Evolutionary conservation across 1,139 yeast species (phyloP), one percentile per base, ranked within the genome.

Genomic region (Kodamaea suecica): DNA sequence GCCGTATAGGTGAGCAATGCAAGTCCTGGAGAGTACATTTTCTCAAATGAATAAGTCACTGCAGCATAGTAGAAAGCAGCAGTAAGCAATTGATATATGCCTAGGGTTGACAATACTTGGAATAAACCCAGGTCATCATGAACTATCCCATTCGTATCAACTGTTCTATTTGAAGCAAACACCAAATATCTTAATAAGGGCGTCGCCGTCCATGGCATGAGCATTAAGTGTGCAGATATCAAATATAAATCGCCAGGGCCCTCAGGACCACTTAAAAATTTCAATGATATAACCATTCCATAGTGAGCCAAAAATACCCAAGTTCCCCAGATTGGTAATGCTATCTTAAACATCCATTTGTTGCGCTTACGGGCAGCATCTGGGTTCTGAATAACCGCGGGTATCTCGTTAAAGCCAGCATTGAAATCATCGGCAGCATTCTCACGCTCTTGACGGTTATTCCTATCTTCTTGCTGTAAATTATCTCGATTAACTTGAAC

Each of bases 201-300:
- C 2, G 25, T 29, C 10, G 30, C 13, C 7, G 37, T 39, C 31
- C 30, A 32, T 9, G 40, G 38, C 15, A 29, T 15, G n/a, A 30
- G 13, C 4, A 15, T 33, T 7, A 25, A 5, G 28, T 25, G 28
- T 11, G 28, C 10, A 5, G 14, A 11, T 25, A 17, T 17, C 4
- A 25, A 7, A 10, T 25, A 13, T 4, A 13, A 6, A 6, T 19
- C 28, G 5, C 10, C 5, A 13, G 14, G 8, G 17, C 7, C 14
- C 17, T 5, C 14, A 6, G 9, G 6, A 5, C 17, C 28, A 25
- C 7, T 6, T 11, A 17, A 6, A 13, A 12, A 7, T 6, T 13
- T 10, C 28, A 11, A 25, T 5, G 17, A 25, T 12, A 25, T 6
- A 13, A 17, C 15, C 4, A 11, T 10, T 5, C 15, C 28, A 5